Base-by-base conservation (phyloP, 2,329 filamentous ascomycete species). In the Aureobasidium melanogenum region DNA sequence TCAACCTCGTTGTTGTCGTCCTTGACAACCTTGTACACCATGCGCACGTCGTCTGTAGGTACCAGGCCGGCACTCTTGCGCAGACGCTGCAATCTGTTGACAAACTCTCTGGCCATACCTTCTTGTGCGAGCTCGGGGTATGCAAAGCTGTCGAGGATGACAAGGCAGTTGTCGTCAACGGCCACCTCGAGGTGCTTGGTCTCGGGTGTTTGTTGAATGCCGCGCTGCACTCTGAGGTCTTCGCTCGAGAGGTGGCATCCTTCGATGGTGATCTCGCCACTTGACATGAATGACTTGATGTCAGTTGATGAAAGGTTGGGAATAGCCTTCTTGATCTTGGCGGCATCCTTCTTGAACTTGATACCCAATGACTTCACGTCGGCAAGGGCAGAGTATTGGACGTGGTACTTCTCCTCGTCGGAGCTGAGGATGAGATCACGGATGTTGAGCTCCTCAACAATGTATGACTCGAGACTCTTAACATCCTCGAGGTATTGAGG, bases 331-430 rank as follows among this genome's bases (percentile, higher is more conserved):
- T 95, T 95, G 67, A 97, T 91, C 72, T 88, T 90, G 66, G 86
- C 85, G 66, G 91, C 89, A 69, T 97, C 92, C 76, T 96, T 97
- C 82, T 96, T 96, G 67, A 97, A 82, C 79, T 97, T 97, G 83
- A 96, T 96, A 66, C 94, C 94, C 17, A 99, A 82, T 2, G 89
- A 88, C 15, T 94, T 91, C 88, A 94, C 97, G 74, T 99, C 94
- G 8, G 91, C 92, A 41, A 84, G 85, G 17, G 93, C 90, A 64
- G 88, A 91, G 77, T 97, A 96, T 71, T 94, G 87, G 48, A 99
- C 91, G 60, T 91, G 89, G 78, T 97, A 97, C 72, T 88, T 89
- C 60, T 85, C 87, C 76, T 97, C 94, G 65, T 97, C 91, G 8
- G 84, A 86, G 2, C 90, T 91, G 58, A 97, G 81, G 12, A 96